These are phyloP conservation scores for Cercospora berteroae DNA, from an alignment of 2,329 filamentous ascomycete genomes.

Conservation along the genomic window DNA sequence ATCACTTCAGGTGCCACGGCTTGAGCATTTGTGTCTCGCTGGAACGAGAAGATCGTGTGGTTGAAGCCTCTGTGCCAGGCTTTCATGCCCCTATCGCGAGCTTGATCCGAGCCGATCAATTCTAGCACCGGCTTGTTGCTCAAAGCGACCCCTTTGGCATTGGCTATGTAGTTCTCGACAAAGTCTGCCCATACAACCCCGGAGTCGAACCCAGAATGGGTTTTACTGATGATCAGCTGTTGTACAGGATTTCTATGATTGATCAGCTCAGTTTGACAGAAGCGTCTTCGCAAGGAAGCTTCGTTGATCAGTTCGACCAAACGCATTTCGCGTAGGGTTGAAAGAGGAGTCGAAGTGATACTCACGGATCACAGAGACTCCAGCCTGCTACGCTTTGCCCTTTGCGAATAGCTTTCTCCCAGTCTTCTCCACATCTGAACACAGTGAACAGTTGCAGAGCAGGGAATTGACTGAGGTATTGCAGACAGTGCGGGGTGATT, in stretches of 20 bases:
- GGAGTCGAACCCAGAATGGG: not conserved
- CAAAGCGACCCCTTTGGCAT: not conserved
- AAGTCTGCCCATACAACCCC: not conserved
- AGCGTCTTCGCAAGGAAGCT: not conserved
- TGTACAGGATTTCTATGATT: not conserved
- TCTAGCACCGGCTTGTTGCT: not conserved
- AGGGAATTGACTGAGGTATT: constrained; percentile 23
- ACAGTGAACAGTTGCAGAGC: constrained; percentile 20
- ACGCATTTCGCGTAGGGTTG: not conserved
- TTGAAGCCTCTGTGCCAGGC: not conserved
- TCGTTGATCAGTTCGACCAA: not conserved
- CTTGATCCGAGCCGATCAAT: not conserved
- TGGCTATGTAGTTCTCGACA: not conserved
- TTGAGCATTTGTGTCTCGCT: not conserved
- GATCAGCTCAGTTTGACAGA: not conserved
- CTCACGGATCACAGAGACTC: not conserved
- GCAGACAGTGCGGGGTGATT: constrained; percentile 18
- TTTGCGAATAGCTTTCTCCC: not conserved
- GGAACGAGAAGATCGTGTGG: not conserved
- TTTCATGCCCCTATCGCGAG: not conserved
- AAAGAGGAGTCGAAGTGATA: not conserved
- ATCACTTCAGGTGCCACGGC: not conserved
- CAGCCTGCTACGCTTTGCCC: constrained; percentile 1
- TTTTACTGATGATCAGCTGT: not conserved
- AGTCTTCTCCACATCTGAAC: constrained; percentile 4